These are phyloP conservation scores for Bipolaris cookei DNA, from an alignment of 2,329 filamentous ascomycete species.

Conservation along the genomic window DNA sequence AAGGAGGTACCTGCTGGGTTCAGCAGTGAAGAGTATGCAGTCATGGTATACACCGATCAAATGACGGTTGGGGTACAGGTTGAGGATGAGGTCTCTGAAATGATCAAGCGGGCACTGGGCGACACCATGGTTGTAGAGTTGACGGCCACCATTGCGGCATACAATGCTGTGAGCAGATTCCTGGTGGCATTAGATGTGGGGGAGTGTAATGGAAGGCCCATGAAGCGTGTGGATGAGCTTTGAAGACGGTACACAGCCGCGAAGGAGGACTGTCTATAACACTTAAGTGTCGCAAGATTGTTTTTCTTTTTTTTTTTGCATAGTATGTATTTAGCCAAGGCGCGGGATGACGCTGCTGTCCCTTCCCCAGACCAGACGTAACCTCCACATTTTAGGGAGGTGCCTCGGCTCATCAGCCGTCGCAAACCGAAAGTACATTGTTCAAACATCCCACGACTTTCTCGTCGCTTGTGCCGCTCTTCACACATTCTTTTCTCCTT, in stretches of 20 bases:
- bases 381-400: constrained; percentile 24
- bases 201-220: constrained; percentile 48
- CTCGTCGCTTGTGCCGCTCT: neutral
- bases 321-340: neutral
- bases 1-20: constrained; percentile 49
- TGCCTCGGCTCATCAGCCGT: constrained; percentile 37
- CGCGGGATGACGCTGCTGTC: constrained; percentile 22
- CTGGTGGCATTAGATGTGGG: constrained; percentile 77
- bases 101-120: constrained; percentile 65
- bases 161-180: constrained; percentile 85
- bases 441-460: constrained; percentile 14
- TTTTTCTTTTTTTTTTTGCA: neutral
- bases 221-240: constrained; percentile 43
- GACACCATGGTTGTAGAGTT: constrained; percentile 81
- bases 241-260: constrained; percentile 7
- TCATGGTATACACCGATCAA: constrained; percentile 77
- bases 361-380: constrained; percentile 31
- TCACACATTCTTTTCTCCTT: neutral
- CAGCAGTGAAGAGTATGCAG: constrained; percentile 64
- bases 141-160: constrained; percentile 77
- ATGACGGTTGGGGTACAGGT: constrained; percentile 81
- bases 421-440: constrained; percentile 23
- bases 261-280: neutral
- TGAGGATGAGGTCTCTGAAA: constrained; percentile 68
- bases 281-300: neutral